Evolutionary conservation across 495 filamentous ascomycete species (phyloP), one percentile per base, ranked within the genome.

Genomic region (Viridothelium virens): DNA sequence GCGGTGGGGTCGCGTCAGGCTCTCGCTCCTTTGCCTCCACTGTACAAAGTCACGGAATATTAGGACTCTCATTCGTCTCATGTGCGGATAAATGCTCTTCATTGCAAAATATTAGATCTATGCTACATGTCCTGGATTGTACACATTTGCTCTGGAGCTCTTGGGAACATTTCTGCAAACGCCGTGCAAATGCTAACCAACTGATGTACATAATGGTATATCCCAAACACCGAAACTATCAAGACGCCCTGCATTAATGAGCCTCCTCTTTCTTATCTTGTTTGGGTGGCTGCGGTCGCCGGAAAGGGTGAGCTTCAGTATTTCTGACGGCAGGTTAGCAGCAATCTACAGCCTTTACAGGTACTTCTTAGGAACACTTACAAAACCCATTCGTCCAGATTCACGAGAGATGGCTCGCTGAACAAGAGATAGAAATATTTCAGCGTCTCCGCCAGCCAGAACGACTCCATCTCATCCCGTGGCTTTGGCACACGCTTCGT

Each of bases 401-500:
- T 87, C 39, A 92, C 76, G 59, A 86, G 74, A 67, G 83, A 79
- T 4, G 88, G 86, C 64, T 87, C 85, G 31, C 84, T 87, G 75
- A 92, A 98, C 67, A 96, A 81, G 66, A 97, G 74, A 70, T 95
- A 97, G 68, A 96, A 95, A 74, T 97, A 97, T 73, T 97, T 98
- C 62, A 79, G 62, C 70, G 77, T 79, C 71, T 79, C 77, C 25
- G 75, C 77, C 37, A 75, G 59, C 77, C 77, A 79, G 62, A 79
- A 79, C 41, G 70, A 73, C 73, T 79, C 77, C 76, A 77, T 76
- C 63, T 68, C 68, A 61, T 79, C 77, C 38, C 39, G 31, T 62
- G 69, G 67, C 64, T 69, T 66, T n/a, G 76, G 76, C 34, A 65
- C 63, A 31, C 37, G 66, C 64, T 63, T 77, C 44, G 88, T 87